phyloP scores from a whole-genome alignment of 1,284 basidiomycete genomes.

The Apiotrichum mycotoxinovorans region DNA sequence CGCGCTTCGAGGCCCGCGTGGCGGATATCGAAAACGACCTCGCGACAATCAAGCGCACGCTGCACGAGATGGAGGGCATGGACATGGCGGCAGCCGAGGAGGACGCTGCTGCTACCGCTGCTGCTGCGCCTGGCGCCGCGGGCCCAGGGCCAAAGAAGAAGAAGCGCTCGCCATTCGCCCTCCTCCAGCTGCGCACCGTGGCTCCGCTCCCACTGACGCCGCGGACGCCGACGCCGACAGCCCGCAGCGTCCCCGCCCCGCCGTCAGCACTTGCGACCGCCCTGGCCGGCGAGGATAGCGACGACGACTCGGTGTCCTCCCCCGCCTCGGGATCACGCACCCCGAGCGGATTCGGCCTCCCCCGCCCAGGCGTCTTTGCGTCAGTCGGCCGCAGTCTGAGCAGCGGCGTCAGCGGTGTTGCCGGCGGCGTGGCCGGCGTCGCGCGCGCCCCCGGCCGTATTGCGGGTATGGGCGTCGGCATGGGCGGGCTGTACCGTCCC shows the following conservation, averaged over 20 bases:
- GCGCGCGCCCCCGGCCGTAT: slow-evolving; percentile 31
- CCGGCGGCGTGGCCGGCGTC: slow-evolving; percentile 29
- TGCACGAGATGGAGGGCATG: slow-evolving; percentile 42
- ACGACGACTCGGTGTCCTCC: slow-evolving; percentile 7
- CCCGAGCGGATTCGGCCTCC: not conserved
- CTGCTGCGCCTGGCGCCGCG: not conserved
- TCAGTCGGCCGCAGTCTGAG: slow-evolving; percentile 32
- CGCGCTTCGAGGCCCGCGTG: slow-evolving; percentile 57
- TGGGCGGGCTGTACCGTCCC: slow-evolving; percentile 20
- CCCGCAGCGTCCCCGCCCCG: not conserved
- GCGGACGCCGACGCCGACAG: not conserved
- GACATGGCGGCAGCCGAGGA: slow-evolving; percentile 13
- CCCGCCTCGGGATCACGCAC: not conserved
- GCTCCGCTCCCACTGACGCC: slow-evolving; percentile 1
- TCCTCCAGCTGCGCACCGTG: slow-evolving; percentile 22
- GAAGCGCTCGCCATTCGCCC: slow-evolving; percentile 17
- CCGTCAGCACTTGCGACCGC: slow-evolving; percentile 1
- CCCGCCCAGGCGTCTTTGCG: slow-evolving; percentile 7
- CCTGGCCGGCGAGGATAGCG: slow-evolving; percentile 1
- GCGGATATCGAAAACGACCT: slow-evolving; percentile 78
- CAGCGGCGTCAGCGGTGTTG: slow-evolving; percentile 25
- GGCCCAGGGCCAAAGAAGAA: not conserved
- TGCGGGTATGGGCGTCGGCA: slow-evolving; percentile 9
- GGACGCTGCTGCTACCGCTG: not conserved
- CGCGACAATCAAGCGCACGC: slow-evolving; percentile 51